Evolutionary conservation across 108 stramenopile species (phyloP).

Genomic region (Skeletonema grethae): DNA sequence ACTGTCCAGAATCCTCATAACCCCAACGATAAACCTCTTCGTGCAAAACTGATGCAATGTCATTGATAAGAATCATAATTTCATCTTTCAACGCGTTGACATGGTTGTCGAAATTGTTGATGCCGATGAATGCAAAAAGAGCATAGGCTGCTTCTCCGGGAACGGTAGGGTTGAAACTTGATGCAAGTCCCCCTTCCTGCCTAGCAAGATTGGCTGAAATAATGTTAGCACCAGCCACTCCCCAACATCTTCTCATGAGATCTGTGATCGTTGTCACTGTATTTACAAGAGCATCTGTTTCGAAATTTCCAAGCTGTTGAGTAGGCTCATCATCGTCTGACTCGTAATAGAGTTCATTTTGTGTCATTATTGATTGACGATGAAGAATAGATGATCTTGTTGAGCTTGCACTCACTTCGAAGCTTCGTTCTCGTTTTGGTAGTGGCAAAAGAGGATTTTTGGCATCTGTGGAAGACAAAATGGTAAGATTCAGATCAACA

Average conservation of each 20-base stretch:
- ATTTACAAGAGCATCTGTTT: conserved; percentile 91
- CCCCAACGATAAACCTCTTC: conserved; percentile 90
- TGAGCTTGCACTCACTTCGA: background rate
- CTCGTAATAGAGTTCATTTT: conserved; percentile 17
- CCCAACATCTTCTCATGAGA: conserved; percentile 95
- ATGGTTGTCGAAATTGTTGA: conserved; percentile 85
- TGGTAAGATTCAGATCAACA: background rate
- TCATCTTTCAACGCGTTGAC: conserved; percentile 87
- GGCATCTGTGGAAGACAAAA: conserved; percentile 45
- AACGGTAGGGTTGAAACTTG: conserved; percentile 90
- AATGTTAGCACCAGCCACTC: conserved; percentile 95
- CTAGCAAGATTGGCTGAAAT: conserved; percentile 93
- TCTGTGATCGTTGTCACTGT: conserved; percentile 94
- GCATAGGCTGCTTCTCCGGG: conserved; percentile 90
- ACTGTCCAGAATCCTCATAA: conserved; percentile 86
- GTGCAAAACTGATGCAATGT: conserved; percentile 92
- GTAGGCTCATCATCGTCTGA: conserved; percentile 22
- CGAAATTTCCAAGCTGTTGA: conserved; percentile 76
- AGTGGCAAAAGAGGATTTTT: conserved; percentile 65
- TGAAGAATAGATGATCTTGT: conserved; percentile 1
- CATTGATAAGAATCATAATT: conserved; percentile 96
- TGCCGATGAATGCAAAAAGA: conserved; percentile 93
- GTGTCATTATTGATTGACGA: conserved; percentile 14
- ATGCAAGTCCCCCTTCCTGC: conserved; percentile 70
- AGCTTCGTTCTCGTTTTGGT: conserved; percentile 16